phyloP scores from a whole-genome alignment of 768 basidiomycete genomes.

The Lactifluus volemus region DNA sequence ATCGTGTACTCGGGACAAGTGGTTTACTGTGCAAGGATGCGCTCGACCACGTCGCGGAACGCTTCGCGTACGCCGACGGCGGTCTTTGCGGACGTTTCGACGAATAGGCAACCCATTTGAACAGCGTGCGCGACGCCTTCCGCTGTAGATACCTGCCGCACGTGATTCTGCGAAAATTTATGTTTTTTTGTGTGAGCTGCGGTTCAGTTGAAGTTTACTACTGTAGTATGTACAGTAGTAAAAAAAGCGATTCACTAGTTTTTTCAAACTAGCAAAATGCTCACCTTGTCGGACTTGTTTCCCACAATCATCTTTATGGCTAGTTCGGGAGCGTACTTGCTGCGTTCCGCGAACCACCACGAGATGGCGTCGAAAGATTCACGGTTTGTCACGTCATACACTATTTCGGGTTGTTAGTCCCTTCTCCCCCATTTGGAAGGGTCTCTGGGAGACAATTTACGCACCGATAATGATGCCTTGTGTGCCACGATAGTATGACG shows the following conservation, averaged over 20 bases:
- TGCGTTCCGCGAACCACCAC: slow-evolving; percentile 85
- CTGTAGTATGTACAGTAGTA: no score
- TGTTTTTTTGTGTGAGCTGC: neutral
- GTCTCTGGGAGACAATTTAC: slow-evolving; percentile 8
- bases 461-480: slow-evolving; percentile 71
- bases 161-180: slow-evolving; percentile 55
- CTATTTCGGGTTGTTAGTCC: slow-evolving; percentile 30
- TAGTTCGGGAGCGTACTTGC: slow-evolving; percentile 76
- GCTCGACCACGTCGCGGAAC: slow-evolving; percentile 65
- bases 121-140: slow-evolving; percentile 77
- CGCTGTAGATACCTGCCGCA: slow-evolving; percentile 68
- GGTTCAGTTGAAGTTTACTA: no score
- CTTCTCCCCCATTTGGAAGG: neutral
- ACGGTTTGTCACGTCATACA: slow-evolving; percentile 90
- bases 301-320: slow-evolving; percentile 93
- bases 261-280: no score
- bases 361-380: slow-evolving; percentile 89
- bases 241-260: no score
- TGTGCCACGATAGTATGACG: slow-evolving; percentile 86
- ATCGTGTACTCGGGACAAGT: slow-evolving; percentile 22
- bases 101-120: slow-evolving; percentile 76
- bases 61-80: slow-evolving; percentile 71
- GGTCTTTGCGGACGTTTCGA: slow-evolving; percentile 91
- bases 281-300: slow-evolving; percentile 85
- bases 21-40: slow-evolving; percentile 39